Percentiles rank a stretch among this genome's conserved stretches.
phyloP scores from a whole-genome alignment of 176 grass and related monocot genomes.

The Aegilops bicornis region DNA sequence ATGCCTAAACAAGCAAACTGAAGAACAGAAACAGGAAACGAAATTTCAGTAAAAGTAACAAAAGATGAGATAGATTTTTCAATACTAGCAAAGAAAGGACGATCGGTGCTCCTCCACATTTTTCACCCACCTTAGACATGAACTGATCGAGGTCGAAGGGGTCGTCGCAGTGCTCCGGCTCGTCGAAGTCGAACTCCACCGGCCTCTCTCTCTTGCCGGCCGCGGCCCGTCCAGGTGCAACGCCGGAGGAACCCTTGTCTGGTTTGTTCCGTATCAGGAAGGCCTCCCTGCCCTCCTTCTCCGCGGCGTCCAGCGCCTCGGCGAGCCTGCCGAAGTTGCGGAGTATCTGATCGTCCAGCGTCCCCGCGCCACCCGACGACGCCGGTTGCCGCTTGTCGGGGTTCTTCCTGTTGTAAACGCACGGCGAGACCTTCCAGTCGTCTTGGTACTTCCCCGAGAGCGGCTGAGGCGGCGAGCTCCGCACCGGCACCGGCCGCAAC shows the following conservation, averaged over 20 bases:
- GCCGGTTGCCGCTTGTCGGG: slow-evolving; percentile 37
- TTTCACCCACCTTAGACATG: slow-evolving; percentile 48
- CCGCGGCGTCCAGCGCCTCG: slow-evolving; percentile 39
- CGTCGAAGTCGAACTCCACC: slow-evolving; percentile 56
- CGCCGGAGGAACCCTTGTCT: slow-evolving; percentile 30
- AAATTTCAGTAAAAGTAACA: not conserved
- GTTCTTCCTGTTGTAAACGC: slow-evolving; percentile 28
- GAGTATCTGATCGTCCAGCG: not conserved
- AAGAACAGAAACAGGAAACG: not conserved
- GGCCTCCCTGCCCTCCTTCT: slow-evolving; percentile 49
- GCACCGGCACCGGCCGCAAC: slow-evolving; percentile 21
- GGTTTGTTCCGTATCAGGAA: slow-evolving; percentile 17
- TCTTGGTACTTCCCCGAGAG: slow-evolving; percentile 12
- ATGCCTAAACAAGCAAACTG: not conserved
- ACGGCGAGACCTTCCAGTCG: not conserved
- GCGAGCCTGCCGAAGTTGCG: slow-evolving; percentile 25
- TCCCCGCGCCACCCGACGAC: slow-evolving; percentile 24
- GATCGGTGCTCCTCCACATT: slow-evolving; percentile 43
- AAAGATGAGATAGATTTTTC: not conserved
- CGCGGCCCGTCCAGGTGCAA: not conserved
- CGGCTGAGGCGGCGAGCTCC: slow-evolving; percentile 40
- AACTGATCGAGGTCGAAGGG: slow-evolving; percentile 61
- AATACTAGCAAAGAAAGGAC: not conserved
- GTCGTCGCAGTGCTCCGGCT: slow-evolving; percentile 45
- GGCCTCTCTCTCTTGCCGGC: slow-evolving; percentile 60